Percentiles rank a stretch among this genome's conserved stretches.
These are phyloP conservation scores for Cyclotella choctawhatcheeana DNA, from an alignment of 108 stramenopile genomes.

Conservation along the genomic window DNA sequence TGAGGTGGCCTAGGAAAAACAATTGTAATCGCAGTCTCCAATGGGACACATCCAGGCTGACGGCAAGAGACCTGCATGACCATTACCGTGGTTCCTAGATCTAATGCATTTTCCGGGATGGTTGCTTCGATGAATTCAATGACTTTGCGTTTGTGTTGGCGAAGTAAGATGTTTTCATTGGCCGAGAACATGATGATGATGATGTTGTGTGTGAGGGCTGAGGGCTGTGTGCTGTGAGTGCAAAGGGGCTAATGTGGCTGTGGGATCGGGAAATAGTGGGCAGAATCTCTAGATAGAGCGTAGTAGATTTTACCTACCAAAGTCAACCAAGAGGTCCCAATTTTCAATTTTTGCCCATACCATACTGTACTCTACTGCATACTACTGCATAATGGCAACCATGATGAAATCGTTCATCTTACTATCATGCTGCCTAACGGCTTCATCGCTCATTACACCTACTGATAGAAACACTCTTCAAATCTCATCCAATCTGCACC, in stretches of 20 bases:
- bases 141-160: slow-evolving; percentile 84
- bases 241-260: not conserved
- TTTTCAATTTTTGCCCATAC: not conserved
- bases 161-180: slow-evolving; percentile 86
- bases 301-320: too few species aligned
- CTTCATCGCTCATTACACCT: not conserved
- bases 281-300: too few species aligned
- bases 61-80: slow-evolving; percentile 89
- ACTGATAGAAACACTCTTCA: not conserved
- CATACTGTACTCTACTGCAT: too few species aligned
- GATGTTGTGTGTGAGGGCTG: not conserved
- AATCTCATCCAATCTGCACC: slow-evolving; percentile 17
- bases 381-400: not conserved
- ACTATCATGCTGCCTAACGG: not conserved
- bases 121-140: slow-evolving; percentile 73
- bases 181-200: slow-evolving; percentile 79
- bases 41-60: slow-evolving; percentile 85
- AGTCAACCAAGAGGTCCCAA: too few species aligned
- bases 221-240: not conserved
- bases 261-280: too few species aligned
- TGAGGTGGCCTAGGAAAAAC: slow-evolving; percentile 72
- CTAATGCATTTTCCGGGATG: slow-evolving; percentile 78
- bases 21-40: slow-evolving; percentile 85
- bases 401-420: not conserved
- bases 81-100: slow-evolving; percentile 83